Evolutionary conservation across 2,329 filamentous ascomycete genomes (phyloP).

Genomic region (Drechmeria coniospora): DNA sequence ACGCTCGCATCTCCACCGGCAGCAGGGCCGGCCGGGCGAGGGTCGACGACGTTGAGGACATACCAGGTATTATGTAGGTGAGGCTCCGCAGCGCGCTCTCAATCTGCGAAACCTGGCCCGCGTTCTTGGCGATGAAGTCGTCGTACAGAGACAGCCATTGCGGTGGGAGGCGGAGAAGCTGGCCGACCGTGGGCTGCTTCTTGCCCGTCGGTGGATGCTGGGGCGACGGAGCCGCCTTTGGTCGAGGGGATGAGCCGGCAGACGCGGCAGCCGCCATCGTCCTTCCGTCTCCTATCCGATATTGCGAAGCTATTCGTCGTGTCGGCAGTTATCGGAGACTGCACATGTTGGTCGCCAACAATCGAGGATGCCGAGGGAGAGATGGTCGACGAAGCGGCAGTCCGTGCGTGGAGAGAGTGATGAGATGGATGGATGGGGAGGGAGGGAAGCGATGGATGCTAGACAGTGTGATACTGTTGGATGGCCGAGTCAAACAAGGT

Average conservation of each 20-base stretch:
- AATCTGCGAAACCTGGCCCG: constrained; percentile 84
- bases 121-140: constrained; percentile 90
- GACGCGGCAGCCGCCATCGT: background rate
- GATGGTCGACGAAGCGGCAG: too few relatives aligned
- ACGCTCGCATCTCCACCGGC: background rate
- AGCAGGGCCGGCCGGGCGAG: background rate
- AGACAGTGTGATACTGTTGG: background rate
- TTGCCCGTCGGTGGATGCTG: background rate
- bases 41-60: constrained; percentile 3
- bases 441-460: background rate
- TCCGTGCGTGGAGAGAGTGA: too few relatives aligned
- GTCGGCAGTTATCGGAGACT: too few relatives aligned
- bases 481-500: background rate
- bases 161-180: constrained; percentile 41
- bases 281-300: background rate
- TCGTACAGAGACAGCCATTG: constrained; percentile 59
- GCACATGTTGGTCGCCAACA: too few relatives aligned
- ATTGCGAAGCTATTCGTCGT: too few relatives aligned
- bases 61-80: constrained; percentile 89
- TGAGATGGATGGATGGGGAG: background rate
- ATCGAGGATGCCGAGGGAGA: too few relatives aligned
- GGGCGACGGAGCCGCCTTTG: background rate
- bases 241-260: background rate
- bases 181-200: constrained; percentile 10
- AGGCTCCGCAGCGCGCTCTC: constrained; percentile 84